A percentile compares a stretch with the other conserved stretches of the same genome.
Conservation (phyloP, 192 early-diverging fungal species). For the Mortierella hygrophila region DNA sequence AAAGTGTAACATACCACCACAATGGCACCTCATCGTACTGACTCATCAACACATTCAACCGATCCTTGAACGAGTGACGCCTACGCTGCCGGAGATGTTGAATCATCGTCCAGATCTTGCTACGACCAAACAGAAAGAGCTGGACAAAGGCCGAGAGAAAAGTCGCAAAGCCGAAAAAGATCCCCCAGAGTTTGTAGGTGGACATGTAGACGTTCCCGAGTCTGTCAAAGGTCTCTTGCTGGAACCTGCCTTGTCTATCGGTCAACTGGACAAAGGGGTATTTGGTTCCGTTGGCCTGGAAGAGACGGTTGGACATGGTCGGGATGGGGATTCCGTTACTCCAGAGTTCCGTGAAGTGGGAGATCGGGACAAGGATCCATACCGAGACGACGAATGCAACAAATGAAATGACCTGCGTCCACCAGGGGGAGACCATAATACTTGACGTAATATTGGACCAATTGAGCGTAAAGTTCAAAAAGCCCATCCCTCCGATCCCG, state of each 20-base stretch:
- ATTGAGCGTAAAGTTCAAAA: conserved; percentile 60
- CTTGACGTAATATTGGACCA: conserved; percentile 60
- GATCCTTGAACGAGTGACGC: conserved; percentile 45
- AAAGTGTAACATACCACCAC: conserved; percentile 51
- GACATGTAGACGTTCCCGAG: conserved; percentile 57
- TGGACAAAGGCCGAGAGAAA: conserved; percentile 58
- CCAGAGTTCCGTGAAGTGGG: conserved; percentile 46
- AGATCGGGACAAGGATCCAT: conserved; percentile 58
- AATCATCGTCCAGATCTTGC: conserved; percentile 41
- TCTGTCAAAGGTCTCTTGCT: conserved; percentile 32
- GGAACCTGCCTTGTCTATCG: conserved; percentile 20
- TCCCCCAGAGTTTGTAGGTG: conserved; percentile 49
- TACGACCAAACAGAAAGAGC: conserved; percentile 54
- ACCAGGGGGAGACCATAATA: conserved; percentile 59
- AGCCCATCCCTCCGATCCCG: conserved; percentile 61
- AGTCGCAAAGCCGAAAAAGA: conserved; percentile 58
- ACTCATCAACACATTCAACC: conserved; percentile 53
- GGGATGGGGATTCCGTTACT: conserved; percentile 26
- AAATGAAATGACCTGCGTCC: conserved; percentile 60
- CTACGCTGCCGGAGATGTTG: conserved; percentile 38
- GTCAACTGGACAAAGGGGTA: conserved; percentile 49
- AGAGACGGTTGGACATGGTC: conserved; percentile 57
- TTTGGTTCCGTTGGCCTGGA: conserved; percentile 36
- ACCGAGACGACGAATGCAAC: conserved; percentile 58
- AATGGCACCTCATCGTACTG: conserved; percentile 51